Evolutionary conservation across 75 land plant species (phyloP).

Genomic region (Larix kaempferi): DNA sequence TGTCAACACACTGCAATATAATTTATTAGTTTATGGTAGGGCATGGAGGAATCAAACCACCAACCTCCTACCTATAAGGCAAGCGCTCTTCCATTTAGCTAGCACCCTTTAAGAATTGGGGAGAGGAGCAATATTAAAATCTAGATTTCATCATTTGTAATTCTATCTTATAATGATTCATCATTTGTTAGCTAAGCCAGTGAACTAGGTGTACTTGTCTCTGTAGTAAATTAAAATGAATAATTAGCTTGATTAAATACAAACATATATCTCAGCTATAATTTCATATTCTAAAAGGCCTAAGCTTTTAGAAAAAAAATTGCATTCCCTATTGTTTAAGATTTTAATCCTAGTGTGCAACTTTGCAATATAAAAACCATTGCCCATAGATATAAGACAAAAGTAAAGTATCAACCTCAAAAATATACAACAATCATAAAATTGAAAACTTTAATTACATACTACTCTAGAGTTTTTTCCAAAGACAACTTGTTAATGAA

Average conservation of each 20-base stretch:
- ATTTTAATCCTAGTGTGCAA: not conserved
- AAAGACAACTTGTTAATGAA: not conserved
- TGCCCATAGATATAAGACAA: not conserved
- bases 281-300: not conserved
- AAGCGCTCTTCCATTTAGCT: no score
- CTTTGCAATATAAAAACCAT: not conserved
- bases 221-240: constrained; percentile 32
- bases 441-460: constrained; percentile 42
- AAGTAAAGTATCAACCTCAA: not conserved
- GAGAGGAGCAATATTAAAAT: no score
- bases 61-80: no score
- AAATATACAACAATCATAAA: not conserved
- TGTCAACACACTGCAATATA: no score
- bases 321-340: not conserved
- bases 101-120: no score
- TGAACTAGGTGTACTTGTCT: constrained; percentile 52
- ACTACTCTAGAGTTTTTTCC: constrained; percentile 10
- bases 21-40: no score
- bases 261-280: not conserved
- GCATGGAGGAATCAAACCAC: no score
- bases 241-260: not conserved
- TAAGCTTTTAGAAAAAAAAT: not conserved
- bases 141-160: no score
- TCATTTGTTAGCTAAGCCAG: no score
- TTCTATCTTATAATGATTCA: no score